Evolutionary conservation across 495 filamentous ascomycete species (phyloP), one percentile per base, ranked within the genome.

Genomic region (Aspergillus carlsbadensis): DNA sequence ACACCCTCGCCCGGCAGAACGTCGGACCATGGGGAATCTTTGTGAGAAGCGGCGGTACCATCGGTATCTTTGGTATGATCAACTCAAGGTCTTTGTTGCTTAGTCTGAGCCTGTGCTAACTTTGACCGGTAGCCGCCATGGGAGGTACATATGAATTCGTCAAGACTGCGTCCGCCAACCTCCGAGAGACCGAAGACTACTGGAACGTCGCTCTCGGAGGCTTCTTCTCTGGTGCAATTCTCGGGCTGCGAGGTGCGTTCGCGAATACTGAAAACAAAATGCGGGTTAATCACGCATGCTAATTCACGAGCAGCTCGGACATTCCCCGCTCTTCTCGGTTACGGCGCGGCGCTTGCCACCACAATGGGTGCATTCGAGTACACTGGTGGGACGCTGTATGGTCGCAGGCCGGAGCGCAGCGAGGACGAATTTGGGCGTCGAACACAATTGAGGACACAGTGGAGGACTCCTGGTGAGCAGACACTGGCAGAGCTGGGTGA

Each of bases 401-500:
- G 83, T 40, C 83, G 83, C 59, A 71, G 72, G 62, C 74, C 77
- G 56, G 79, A 88, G 44, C 71, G 69, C 0, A 72, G 79, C 15
- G 77, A 86, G 51, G 93, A 97, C 65, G 89, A 96, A 65, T 92
- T 87, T 58, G 86, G 87, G 57, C 79, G 86, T 64, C 92, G 93
- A 68, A 83, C 94, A 66, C 71, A 79, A 46, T 57, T 96, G 66
- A 83, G 91, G 64, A 87, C 81, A 77, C 86, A 83, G 61, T 82
- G 85, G 64, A 80, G 91, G 68, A 80, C 85, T 57, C 88, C 91
- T 18, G 80, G 91, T 21, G 85, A 92, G 68, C 85, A 97, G 74
- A 96, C 89, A 8, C 74, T 98, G 52, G 78, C 83, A 10, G 80
- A 92, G 54, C 54, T 98, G 52, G 95, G 95, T 24, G 95, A 99